Evolutionary conservation across 2,329 filamentous ascomycete species (phyloP).

Genomic region (Fusarium luffae): DNA sequence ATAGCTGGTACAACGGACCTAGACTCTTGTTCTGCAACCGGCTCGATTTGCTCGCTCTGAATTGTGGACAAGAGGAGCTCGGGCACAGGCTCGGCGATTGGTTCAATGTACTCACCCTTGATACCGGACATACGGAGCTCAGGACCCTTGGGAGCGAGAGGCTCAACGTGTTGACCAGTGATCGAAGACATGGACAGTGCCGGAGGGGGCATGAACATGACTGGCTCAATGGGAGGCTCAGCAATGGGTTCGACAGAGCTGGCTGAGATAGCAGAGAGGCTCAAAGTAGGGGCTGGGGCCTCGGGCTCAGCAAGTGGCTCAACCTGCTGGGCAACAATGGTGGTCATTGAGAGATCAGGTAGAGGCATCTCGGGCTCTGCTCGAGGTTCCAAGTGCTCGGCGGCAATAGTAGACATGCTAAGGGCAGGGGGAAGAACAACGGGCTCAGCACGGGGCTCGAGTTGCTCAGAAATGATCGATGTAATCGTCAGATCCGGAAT

Average conservation of each 20-base stretch:
- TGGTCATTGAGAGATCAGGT: conserved; percentile 48
- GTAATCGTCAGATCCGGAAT: conserved; percentile 45
- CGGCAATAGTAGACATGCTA: conserved; percentile 41
- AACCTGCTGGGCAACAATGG: conserved; percentile 47
- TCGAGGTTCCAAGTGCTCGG: conserved; percentile 46
- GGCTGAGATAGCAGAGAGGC: conserved; percentile 32
- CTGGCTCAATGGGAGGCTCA: conserved; percentile 39
- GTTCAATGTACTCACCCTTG: conserved; percentile 43
- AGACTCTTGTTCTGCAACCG: conserved; percentile 25
- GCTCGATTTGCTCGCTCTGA: conserved; percentile 35
- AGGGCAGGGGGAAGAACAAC: conserved; percentile 40
- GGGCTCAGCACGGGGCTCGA: conserved; percentile 47
- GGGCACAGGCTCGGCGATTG: conserved; percentile 22
- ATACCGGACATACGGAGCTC: conserved; percentile 39
- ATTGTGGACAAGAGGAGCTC: conserved; percentile 38
- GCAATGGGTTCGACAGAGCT: conserved; percentile 34
- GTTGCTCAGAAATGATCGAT: conserved; percentile 40
- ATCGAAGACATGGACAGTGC: conserved; percentile 33
- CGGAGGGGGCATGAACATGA: conserved; percentile 36
- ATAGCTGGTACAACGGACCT: conserved; percentile 4
- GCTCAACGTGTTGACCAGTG: conserved; percentile 42
- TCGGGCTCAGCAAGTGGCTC: conserved; percentile 32
- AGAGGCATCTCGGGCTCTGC: conserved; percentile 38
- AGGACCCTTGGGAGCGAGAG: conserved; percentile 35
- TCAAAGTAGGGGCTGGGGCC: conserved; percentile 36